Conservation (phyloP, 208 protist species). For the Crithidia sp. region DNA sequence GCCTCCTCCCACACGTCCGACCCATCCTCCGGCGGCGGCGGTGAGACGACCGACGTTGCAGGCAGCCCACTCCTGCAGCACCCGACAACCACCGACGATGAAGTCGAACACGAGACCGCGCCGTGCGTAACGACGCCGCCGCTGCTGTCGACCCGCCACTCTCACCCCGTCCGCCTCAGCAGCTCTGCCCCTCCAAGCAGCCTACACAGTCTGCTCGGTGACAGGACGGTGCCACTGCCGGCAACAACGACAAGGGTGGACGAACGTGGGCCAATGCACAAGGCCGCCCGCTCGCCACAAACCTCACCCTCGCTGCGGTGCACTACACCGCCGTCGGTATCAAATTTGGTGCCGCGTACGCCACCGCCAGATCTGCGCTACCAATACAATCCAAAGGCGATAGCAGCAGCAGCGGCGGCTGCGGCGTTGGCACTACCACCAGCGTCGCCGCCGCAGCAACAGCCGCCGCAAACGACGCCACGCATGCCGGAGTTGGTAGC, state of each 20-base stretch:
- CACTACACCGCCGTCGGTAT: background rate
- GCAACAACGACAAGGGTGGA: no score
- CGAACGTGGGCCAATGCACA: background rate
- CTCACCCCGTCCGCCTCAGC: constrained; percentile 1
- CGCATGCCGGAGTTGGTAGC: background rate
- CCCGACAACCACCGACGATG: constrained; percentile 11
- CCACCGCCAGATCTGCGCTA: background rate
- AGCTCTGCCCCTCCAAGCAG: constrained; percentile 1
- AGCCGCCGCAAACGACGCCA: background rate
- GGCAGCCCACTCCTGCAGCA: background rate
- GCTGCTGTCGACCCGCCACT: background rate
- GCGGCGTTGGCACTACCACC: no score
- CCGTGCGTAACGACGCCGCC: background rate
- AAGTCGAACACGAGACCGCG: constrained; percentile 3
- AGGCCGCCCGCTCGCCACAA: constrained; percentile 1
- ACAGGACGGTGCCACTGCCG: background rate
- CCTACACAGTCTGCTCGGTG: background rate
- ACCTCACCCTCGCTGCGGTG: constrained; percentile 2
- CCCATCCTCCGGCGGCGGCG: constrained; percentile 14
- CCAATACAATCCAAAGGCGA: background rate
- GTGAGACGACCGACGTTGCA: constrained; percentile 4
- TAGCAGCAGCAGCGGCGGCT: no score
- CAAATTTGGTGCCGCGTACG: background rate
- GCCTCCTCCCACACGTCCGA: constrained; percentile 17
- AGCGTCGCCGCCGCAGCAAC: background rate